Conservation (phyloP, 2,329 filamentous ascomycete species). For the Keithomyces neogunnii region DNA sequence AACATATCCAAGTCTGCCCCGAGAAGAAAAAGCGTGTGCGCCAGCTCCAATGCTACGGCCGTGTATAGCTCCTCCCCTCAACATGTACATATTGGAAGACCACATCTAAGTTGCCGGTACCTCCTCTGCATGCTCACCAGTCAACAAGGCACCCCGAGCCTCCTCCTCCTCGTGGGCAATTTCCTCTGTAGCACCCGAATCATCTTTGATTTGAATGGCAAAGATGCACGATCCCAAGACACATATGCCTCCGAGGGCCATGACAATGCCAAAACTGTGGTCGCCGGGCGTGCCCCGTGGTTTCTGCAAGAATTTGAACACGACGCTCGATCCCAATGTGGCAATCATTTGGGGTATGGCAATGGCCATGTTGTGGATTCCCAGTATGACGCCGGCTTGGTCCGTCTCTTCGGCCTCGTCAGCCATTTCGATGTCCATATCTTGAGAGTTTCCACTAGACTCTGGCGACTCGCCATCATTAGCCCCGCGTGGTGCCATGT, state of each 20-base stretch:
- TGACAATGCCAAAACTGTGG: constrained; percentile 76
- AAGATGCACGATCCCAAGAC: constrained; percentile 71
- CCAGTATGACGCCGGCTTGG: constrained; percentile 82
- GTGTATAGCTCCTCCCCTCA: background rate
- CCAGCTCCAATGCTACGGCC: too few relatives aligned
- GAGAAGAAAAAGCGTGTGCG: background rate
- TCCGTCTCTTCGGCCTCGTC: constrained; percentile 54
- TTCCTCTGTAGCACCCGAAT: constrained; percentile 31
- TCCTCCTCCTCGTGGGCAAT: constrained; percentile 36
- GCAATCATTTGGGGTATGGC: constrained; percentile 87
- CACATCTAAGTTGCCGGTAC: background rate
- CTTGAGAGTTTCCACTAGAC: constrained; percentile 5
- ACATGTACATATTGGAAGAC: background rate
- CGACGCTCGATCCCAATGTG: constrained; percentile 71
- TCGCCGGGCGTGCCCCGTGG: constrained; percentile 78
- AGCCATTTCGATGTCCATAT: constrained; percentile 13
- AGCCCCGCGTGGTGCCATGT: constrained; percentile 7
- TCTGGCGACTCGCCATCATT: constrained; percentile 3
- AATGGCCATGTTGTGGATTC: constrained; percentile 93
- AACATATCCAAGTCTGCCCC: background rate
- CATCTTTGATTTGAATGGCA: constrained; percentile 59
- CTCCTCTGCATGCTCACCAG: background rate
- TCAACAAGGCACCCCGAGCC: constrained; percentile 15
- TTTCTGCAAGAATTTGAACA: constrained; percentile 83
- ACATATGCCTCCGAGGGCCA: constrained; percentile 74